Evolutionary conservation across 257 asterid genomes (phyloP), one percentile per base, ranked within the genome.

Genomic region (Dorcoceras hygrometricum): DNA sequence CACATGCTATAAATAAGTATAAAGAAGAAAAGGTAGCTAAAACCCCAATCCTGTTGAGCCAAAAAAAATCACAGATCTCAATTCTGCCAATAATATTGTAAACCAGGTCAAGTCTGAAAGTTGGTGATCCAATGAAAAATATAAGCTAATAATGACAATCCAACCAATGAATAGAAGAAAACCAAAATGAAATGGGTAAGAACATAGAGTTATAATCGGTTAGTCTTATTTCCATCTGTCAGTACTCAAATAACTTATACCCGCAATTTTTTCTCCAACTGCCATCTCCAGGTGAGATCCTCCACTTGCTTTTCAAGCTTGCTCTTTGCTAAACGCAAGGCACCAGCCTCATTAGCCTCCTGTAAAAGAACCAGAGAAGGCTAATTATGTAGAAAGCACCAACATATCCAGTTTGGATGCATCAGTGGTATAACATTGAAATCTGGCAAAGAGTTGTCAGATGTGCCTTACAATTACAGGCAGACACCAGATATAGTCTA

Each of bases 261-360:
- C 87, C 99, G 89, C 57, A 87, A 66, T 79, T 87, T 94, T 74
- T 90, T 94, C 87, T 94, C 99, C 68, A 94, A 84, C 62, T 87
- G 87, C 86, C 90, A 81, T 70, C 99, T 87, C 99, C 96, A 94
- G 2, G 97, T 94, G 59, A 94, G 91, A 85, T 94, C 99, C 76
- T 94, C 99, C 86, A 90, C 74, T 83, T 90, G 97, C 80, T 86
- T 94, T 73, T 94, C 97, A 69, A 94, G 97, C 84, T 94, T 94
- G 72, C 77, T 78, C 82, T 94, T 94, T 28, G 97, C 99, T 48
- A 90, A 57, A 73, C 97, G 96, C 80, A 94, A 79, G 58, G 97
- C 97, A 72, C 99, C 99, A 60, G 99, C 80, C 78, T 94, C 99
- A 74, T 88, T 94, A 55, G 99, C 99, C 79, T 88, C 99, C 99